phyloP scores from a whole-genome alignment of 345 rosid genomes.

The Orychophragmus violaceus region DNA sequence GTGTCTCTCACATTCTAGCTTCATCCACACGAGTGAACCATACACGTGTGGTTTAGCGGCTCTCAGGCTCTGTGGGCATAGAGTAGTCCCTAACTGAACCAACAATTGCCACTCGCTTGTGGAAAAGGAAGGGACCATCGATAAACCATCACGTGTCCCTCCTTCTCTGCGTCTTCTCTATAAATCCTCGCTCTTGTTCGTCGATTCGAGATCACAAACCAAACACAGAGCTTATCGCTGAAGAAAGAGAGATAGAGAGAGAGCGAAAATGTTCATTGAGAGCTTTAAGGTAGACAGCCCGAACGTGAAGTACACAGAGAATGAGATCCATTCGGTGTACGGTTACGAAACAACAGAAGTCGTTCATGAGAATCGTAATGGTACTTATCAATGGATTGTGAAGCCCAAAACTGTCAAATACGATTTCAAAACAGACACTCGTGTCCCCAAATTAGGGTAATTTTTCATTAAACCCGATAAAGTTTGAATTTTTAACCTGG shows the following conservation, averaged over 20 bases:
- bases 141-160: slow-evolving; percentile 17
- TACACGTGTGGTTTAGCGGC: slow-evolving; percentile 17
- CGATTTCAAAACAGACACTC: slow-evolving; percentile 74
- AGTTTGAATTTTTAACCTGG: not conserved
- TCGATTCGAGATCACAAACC: slow-evolving; percentile 13
- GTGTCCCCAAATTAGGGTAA: slow-evolving; percentile 84
- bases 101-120: slow-evolving; percentile 1
- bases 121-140: not conserved
- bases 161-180: slow-evolving; percentile 3
- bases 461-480: not conserved
- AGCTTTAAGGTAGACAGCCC: slow-evolving; percentile 87
- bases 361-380: slow-evolving; percentile 75
- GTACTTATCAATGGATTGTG: slow-evolving; percentile 80
- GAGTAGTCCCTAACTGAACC: not conserved
- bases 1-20: slow-evolving; percentile 16
- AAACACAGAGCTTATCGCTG: not conserved
- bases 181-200: slow-evolving; percentile 9
- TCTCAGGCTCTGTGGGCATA: not conserved
- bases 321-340: slow-evolving; percentile 77
- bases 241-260: not conserved
- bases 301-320: slow-evolving; percentile 70
- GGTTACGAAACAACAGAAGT: slow-evolving; percentile 89
- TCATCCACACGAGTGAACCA: not conserved
- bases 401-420: slow-evolving; percentile 84
- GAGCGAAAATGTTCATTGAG: slow-evolving; percentile 62